Base-by-base conservation (phyloP, 108 stramenopile species). In the Cyclotella atomus region DNA sequence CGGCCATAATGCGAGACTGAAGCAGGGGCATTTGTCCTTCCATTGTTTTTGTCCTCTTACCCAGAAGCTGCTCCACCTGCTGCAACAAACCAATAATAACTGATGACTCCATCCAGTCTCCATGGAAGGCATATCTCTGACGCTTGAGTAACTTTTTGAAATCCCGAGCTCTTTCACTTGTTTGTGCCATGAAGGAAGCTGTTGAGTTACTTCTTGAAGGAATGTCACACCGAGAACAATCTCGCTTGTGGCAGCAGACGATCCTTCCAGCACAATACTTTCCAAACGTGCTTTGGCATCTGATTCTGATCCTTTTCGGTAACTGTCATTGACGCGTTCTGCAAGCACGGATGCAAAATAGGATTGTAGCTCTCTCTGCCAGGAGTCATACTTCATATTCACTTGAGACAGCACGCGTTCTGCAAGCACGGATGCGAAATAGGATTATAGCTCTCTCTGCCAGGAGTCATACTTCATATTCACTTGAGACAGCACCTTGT, bases 391-490 rank as follows among this genome's bases (percentile, higher is more conserved):
- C 71, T 97, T 97, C 53, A 98, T 79, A 59, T 95, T 98, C 32
- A 99, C 92, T 76, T 97, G 93, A 2, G 88, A 85, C 60, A 93
- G 92, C 12, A 97, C 98, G n/a, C n/a, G n/a, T n/a, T n/a, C n/a
- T n/a, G n/a, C n/a, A n/a, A n/a, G n/a, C n/a, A n/a, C n/a, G n/a
- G n/a, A n/a, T n/a, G n/a, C n/a, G 80, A 97, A 98, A 45, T 87
- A 84, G 1, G 83, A 83, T 59, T 97, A 97, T 23, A 98, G 71
- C 65, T 98, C 97, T 81, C 93, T 96, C 60, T 98, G 97, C 97
- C 97, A 99, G 4, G 97, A 96, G 72, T 99, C 98, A 73, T 97
- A 97, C 71, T 97, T 97, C 53, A 98, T 79, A 59, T 95, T 98
- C 32, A 99, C 92, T 76, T 97, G 93, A 2, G 88, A 85, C 60